A percentile compares a stretch with the other conserved stretches of the same genome.
Conservation (phyloP, 2,329 filamentous ascomycete species). For the Colletotrichum karsti region DNA sequence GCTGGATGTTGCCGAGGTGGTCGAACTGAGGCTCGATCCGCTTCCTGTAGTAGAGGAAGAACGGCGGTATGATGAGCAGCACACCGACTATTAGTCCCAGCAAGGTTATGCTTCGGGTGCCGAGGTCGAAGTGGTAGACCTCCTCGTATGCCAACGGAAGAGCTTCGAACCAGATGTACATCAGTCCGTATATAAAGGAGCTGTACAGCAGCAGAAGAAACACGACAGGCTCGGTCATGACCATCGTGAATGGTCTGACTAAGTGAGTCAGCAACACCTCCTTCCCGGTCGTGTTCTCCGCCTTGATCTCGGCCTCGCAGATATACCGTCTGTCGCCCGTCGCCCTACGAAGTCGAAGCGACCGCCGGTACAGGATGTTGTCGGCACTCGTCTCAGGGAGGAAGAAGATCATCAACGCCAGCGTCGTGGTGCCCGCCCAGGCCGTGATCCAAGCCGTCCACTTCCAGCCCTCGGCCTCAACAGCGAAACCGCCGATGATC, state of each 20-base stretch:
- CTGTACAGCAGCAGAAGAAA: constrained; percentile 17
- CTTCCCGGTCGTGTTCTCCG: constrained; percentile 18
- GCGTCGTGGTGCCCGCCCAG: constrained; percentile 25
- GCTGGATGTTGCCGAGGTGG: neutral
- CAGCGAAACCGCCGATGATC: constrained; percentile 23
- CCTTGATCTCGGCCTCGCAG: constrained; percentile 25
- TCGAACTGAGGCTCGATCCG: constrained; percentile 12
- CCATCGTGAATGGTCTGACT: constrained; percentile 13
- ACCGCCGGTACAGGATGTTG: constrained; percentile 33
- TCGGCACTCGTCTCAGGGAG: constrained; percentile 34
- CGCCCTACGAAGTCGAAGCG: constrained; percentile 27
- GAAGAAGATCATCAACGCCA: constrained; percentile 33
- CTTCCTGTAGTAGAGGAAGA: constrained; percentile 19
- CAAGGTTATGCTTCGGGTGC: neutral
- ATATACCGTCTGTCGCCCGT: constrained; percentile 27
- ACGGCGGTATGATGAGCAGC: neutral
- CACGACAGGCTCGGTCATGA: constrained; percentile 13
- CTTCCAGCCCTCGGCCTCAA: constrained; percentile 28
- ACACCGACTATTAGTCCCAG: constrained; percentile 20
- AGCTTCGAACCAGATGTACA: constrained; percentile 27
- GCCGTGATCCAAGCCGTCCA: constrained; percentile 34
- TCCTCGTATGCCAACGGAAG: neutral
- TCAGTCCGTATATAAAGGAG: constrained; percentile 16
- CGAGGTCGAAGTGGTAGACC: constrained; percentile 28
- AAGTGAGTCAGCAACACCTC: constrained; percentile 26